Percentiles rank a stretch among this genome's conserved stretches.
These are phyloP conservation scores for Fusarium camptoceras DNA, from an alignment of 2,329 filamentous ascomycete genomes.

Conservation along the genomic window DNA sequence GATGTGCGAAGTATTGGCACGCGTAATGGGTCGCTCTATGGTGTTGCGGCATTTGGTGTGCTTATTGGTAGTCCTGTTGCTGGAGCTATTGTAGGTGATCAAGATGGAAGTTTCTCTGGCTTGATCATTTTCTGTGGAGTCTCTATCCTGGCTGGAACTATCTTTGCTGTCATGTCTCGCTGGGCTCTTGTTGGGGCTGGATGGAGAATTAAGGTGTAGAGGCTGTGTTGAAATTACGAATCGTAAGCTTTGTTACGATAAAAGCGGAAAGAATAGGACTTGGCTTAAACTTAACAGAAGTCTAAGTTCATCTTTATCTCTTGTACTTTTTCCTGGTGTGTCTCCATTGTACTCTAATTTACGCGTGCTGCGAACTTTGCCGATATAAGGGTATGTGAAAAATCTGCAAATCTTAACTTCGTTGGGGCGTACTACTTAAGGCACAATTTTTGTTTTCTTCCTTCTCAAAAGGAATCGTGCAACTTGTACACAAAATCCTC, in stretches of 20 bases:
- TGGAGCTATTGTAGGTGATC: constrained; percentile 25
- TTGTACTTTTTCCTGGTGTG: not conserved
- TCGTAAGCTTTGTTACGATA: not conserved
- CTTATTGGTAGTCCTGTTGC: constrained; percentile 42
- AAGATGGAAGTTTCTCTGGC: not conserved
- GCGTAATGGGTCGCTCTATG: constrained; percentile 57
- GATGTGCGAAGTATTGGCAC: constrained; percentile 66
- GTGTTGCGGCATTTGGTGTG: constrained; percentile 22
- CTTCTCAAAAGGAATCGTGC: no score
- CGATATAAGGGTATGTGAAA: no score
- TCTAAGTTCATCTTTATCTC: not conserved
- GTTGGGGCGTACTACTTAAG: no score
- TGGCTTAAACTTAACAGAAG: accelerated
- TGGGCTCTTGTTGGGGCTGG: not conserved
- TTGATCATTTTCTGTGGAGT: constrained; percentile 11
- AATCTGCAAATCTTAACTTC: no score
- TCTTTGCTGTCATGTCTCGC: not conserved
- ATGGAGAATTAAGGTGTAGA: not conserved
- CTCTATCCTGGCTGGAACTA: not conserved
- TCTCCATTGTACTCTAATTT: not conserved
- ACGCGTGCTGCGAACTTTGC: not conserved
- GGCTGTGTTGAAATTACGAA: accelerated
- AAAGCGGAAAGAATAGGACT: accelerated
- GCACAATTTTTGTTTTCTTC: no score
- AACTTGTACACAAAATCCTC: no score